Percentiles rank a stretch among this genome's conserved stretches.
phyloP scores from a whole-genome alignment of 345 rosid genomes.

The Populus simonii region DNA sequence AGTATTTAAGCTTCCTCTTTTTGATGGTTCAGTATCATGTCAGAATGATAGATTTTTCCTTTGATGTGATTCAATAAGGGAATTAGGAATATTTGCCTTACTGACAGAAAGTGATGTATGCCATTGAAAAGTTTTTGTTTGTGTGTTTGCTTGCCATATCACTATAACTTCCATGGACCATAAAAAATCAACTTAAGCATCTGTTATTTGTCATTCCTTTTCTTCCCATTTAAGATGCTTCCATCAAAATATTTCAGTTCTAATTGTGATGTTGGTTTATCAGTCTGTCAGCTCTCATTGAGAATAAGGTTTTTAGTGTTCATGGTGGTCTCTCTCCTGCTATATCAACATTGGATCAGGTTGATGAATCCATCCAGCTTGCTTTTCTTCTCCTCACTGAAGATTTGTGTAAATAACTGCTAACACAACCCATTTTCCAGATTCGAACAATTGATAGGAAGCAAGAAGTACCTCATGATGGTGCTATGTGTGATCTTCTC shows the following conservation, averaged over 20 bases:
- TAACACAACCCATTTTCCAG: slow-evolving; percentile 38
- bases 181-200: neutral
- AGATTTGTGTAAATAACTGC: slow-evolving; percentile 6
- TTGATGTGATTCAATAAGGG: neutral
- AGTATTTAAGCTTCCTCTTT: neutral
- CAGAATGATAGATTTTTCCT: neutral
- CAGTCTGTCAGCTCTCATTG: slow-evolving; percentile 94
- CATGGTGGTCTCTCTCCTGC: slow-evolving; percentile 99
- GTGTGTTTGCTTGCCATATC: neutral
- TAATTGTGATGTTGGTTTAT: slow-evolving; percentile 14
- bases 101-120: neutral
- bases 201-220: neutral
- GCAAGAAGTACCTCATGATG: slow-evolving; percentile 99
- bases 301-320: slow-evolving; percentile 86
- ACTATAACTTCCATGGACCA: neutral
- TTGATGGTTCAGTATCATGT: neutral
- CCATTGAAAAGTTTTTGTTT: neutral
- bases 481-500: slow-evolving; percentile 97
- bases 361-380: slow-evolving; percentile 28
- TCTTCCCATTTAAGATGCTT: neutral
- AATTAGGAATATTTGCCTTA: neutral
- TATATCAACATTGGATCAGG: slow-evolving; percentile 92
- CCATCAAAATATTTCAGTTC: neutral
- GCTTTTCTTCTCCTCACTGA: neutral
- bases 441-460: slow-evolving; percentile 90